Base-by-base conservation (phyloP, 2,329 filamentous ascomycete genomes). In the Hypoxylon sp. region DNA sequence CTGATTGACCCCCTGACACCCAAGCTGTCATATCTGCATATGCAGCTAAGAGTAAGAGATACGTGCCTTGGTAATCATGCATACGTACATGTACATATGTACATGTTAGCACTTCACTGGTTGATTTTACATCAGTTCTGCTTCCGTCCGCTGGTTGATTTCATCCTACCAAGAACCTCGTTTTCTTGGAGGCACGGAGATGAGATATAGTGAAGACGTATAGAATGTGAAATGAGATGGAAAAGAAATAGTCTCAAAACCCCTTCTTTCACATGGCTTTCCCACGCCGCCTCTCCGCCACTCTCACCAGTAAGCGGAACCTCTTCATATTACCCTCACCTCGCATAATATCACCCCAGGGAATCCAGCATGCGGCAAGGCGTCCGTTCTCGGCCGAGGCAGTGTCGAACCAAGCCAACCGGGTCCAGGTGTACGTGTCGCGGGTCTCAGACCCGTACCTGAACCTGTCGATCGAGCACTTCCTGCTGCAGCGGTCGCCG, bases 391-490 rank as follows among this genome's bases (percentile, higher is more conserved):
- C 77, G 21, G 72, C 71, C 48, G 72, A 75, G 7, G 71, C 75
- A 13, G 75, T 78, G 20, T 72, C 77, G 1, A 65, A 79, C 58
- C 70, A 78, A n/a, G 69, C 76, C 15, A 79, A 78, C 68, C 78
- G 75, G 62, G 75, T 81, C 13, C 89, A 94, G 64, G 82, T 93
- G 66, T 92, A 92, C 76, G 79, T 86, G 58, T 93, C 90, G 9
- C 78, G 77, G 59, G 89, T 86, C 52, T 78, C 76, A 47, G 85
- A 96, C 70, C 92, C 95, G 3, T 94, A 89, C 73, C 79, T 96
- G 67, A 99, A 99, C 75, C 90, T 99, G 55, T 92, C 93, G 26
- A 88, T 97, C 68, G 95, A 99, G 78, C 92, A 98, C 73, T 88
- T 91, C 73, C 87, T 99, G 24, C 84, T 98, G 6, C 86, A 91